These are phyloP conservation scores for Fusarium duplospermum DNA, from an alignment of 2,329 filamentous ascomycete species.

Conservation along the genomic window DNA sequence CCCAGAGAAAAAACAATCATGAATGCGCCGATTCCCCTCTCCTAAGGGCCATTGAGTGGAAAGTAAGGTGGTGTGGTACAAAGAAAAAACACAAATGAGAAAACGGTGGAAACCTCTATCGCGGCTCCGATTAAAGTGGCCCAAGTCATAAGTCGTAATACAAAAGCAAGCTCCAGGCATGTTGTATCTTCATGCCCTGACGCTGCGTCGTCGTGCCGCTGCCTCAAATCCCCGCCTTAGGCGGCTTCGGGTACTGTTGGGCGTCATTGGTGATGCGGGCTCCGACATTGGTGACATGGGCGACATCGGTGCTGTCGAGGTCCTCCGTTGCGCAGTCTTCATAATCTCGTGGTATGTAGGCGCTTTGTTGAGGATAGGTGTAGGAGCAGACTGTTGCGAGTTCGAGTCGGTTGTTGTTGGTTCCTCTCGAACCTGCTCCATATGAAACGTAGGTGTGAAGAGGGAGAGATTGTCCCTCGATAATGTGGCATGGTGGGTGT, in stretches of 20 bases:
- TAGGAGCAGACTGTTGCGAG: slow-evolving; percentile 21
- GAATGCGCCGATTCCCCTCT: slow-evolving; percentile 30
- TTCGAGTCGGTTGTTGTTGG: slow-evolving; percentile 41
- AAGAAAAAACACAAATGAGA: slow-evolving; percentile 22
- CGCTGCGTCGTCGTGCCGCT: slow-evolving; percentile 53
- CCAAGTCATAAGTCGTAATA: slow-evolving; percentile 40
- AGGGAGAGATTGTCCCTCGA: slow-evolving; percentile 50
- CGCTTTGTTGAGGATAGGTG: slow-evolving; percentile 40
- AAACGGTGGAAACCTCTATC: slow-evolving; percentile 35
- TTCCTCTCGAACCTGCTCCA: slow-evolving; percentile 52
- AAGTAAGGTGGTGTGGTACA: slow-evolving; percentile 32
- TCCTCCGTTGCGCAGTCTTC: slow-evolving; percentile 55
- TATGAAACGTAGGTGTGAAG: slow-evolving; percentile 41
- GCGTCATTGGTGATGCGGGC: slow-evolving; percentile 43
- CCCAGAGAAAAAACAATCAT: slow-evolving; percentile 16
- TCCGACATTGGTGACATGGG: slow-evolving; percentile 45
- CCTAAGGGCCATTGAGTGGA: slow-evolving; percentile 27
- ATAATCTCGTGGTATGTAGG: slow-evolving; percentile 63
- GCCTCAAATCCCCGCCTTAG: slow-evolving; percentile 40
- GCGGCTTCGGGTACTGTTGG: slow-evolving; percentile 41
- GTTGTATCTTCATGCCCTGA: slow-evolving; percentile 48
- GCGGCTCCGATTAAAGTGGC: slow-evolving; percentile 26
- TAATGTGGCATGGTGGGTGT: slow-evolving; percentile 48
- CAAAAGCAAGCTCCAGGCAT: slow-evolving; percentile 18
- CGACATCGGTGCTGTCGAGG: slow-evolving; percentile 42